Evolutionary conservation across 495 filamentous ascomycete species (phyloP).

Genomic region (Apiosordaria backusii): DNA sequence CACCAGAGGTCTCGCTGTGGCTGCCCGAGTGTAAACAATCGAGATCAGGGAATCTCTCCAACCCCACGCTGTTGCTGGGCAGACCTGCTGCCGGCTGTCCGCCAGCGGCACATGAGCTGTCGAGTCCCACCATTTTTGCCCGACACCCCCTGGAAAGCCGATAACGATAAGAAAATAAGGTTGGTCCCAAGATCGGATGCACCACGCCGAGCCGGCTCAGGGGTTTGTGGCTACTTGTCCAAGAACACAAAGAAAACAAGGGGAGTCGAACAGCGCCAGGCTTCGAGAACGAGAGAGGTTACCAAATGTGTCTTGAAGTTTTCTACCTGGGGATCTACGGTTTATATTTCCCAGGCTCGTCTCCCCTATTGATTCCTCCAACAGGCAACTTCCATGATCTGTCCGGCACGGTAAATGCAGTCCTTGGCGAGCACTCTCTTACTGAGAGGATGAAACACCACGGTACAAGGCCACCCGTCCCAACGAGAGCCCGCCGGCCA

Average conservation of each 20-base stretch:
- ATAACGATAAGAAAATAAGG: slow-evolving; percentile 4
- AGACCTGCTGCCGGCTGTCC: slow-evolving; percentile 15
- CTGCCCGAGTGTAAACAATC: slow-evolving; percentile 28
- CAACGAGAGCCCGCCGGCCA: neutral
- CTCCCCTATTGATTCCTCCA: neutral
- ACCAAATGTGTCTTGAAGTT: neutral
- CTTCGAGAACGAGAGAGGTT: neutral
- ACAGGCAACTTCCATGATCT: neutral
- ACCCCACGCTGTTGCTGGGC: slow-evolving; percentile 20
- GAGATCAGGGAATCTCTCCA: slow-evolving; percentile 31
- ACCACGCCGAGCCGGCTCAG: neutral
- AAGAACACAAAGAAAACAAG: slow-evolving; percentile 2
- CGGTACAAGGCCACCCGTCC: neutral
- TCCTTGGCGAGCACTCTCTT: neutral
- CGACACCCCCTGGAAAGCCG: slow-evolving; percentile 9
- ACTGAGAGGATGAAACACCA: slow-evolving; percentile 8
- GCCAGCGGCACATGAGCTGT: slow-evolving; percentile 18
- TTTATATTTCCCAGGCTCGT: neutral
- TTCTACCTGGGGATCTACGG: neutral
- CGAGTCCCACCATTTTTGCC: slow-evolving; percentile 23
- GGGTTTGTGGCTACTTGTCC: neutral
- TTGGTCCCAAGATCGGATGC: neutral
- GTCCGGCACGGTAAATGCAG: neutral
- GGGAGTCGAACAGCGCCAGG: neutral
- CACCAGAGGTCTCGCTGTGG: slow-evolving; percentile 11